Base-by-base conservation (phyloP, 1,284 basidiomycete genomes). In the Thelephora terrestris region DNA sequence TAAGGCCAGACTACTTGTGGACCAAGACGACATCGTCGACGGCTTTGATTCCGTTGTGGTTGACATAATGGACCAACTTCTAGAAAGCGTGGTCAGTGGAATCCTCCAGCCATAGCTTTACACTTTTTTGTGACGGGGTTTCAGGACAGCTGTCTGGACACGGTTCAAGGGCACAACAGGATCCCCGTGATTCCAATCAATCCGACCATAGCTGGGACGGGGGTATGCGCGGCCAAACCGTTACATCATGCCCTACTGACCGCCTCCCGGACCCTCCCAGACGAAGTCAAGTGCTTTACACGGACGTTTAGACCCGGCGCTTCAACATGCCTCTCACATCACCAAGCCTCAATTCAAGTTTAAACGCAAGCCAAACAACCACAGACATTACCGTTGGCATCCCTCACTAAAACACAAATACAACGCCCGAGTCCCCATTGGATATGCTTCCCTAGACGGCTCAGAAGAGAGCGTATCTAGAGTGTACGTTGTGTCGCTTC, bases 81-180 rank as follows among this genome's bases (percentile, higher is more conserved):
- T 96, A 49, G 95, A 98, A 64, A 75, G 79, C 48, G 86, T 91
- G 4, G 90, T 87, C 57, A 63, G 81, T 25, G 7, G 69, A 40
- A 46, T 46, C 37, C n/a, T 47, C 49, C 42, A 20, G 39, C 32
- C 25, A 7, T 32, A 1, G 9, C 45, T 36, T n/a, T 18, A 32
- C 21, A 38, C 51, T 35, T 27, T 25, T 50, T 43, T 44, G 23
- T 52, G 21, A 12, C 20, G 51, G 12, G 47, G 25, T 36, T 37
- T 38, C 6, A 90, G 85, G 90, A 96, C 61, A 81, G 79, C 4
- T 81, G 80, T 53, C 64, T 97, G 35, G 93, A 97, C 59, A 79
- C 88, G 52, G 78, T 79, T 54, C 69, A 81, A 16, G 92, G 92
- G 1, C 73, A 75, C 55, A 76, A 71, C 48, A 90, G 84, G 60